Evolutionary conservation across 257 asterid species (phyloP).

Genomic region (Rehmannia glutinosa): DNA sequence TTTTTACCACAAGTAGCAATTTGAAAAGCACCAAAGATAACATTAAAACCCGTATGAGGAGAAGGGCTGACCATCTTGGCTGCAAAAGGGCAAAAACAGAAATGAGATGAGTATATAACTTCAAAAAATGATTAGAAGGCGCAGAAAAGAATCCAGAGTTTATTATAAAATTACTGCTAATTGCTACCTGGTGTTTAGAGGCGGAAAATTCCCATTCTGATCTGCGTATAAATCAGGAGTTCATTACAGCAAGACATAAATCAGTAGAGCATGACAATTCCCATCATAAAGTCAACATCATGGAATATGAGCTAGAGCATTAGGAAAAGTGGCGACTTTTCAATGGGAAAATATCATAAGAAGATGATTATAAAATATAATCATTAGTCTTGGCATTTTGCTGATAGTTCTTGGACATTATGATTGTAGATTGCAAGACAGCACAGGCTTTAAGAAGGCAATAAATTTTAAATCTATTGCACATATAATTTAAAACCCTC

Average conservation of each 20-base stretch:
- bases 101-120: background rate
- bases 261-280: background rate
- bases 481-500: background rate
- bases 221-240: conserved; percentile 45
- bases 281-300: background rate
- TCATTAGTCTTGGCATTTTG: background rate
- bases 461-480: background rate
- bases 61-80: conserved; percentile 53
- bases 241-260: conserved; percentile 6
- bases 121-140: background rate
- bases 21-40: conserved; percentile 22
- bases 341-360: background rate
- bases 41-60: conserved; percentile 31
- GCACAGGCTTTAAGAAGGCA: background rate
- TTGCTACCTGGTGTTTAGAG: conserved; percentile 47
- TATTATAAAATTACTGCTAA: conserved; percentile 3
- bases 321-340: background rate
- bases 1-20: conserved; percentile 9
- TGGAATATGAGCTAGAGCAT: background rate
- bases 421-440: background rate
- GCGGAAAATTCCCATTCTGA: conserved; percentile 45
- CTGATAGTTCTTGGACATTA: conserved; percentile 3
- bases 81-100: conserved; percentile 38
- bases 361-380: background rate
- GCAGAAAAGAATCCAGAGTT: background rate